These are phyloP conservation scores for Zymoseptoria pseudotritici DNA, from an alignment of 2,329 filamentous ascomycete species.

Conservation along the genomic window DNA sequence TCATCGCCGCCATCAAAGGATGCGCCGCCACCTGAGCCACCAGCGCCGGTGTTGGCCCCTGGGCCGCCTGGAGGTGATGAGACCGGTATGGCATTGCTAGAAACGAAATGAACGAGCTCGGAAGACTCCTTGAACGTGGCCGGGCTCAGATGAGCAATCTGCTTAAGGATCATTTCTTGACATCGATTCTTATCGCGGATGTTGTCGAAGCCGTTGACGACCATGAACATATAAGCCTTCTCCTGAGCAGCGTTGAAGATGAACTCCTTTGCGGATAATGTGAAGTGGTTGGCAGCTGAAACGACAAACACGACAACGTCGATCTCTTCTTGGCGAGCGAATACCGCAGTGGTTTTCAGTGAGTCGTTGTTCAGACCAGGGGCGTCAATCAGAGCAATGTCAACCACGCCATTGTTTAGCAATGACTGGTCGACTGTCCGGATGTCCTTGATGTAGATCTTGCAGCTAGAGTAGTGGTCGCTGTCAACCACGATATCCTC, in stretches of 20 bases:
- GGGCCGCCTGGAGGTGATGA: slow-evolving; percentile 46
- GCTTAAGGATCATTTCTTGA: slow-evolving; percentile 86
- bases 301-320: slow-evolving; percentile 98
- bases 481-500: slow-evolving; percentile 89
- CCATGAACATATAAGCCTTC: slow-evolving; percentile 98
- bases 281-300: slow-evolving; percentile 95
- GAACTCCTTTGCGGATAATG: slow-evolving; percentile 93
- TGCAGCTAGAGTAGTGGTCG: slow-evolving; percentile 84
- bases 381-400: slow-evolving; percentile 95
- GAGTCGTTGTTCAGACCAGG: slow-evolving; percentile 94
- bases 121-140: slow-evolving; percentile 85
- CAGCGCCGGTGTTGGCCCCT: slow-evolving; percentile 24
- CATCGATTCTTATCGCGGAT: slow-evolving; percentile 88
- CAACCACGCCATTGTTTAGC: slow-evolving; percentile 94
- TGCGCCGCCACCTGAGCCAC: slow-evolving; percentile 27
- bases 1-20: slow-evolving; percentile 33
- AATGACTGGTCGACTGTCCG: slow-evolving; percentile 85
- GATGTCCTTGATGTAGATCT: slow-evolving; percentile 89
- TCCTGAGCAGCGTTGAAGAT: slow-evolving; percentile 92
- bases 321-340: slow-evolving; percentile 95
- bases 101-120: slow-evolving; percentile 95
- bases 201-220: slow-evolving; percentile 93
- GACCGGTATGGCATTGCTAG: slow-evolving; percentile 87
- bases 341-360: slow-evolving; percentile 92
- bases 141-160: slow-evolving; percentile 80